These are phyloP conservation scores for Suillus bovinus DNA, from an alignment of 768 basidiomycete genomes.

Conservation along the genomic window DNA sequence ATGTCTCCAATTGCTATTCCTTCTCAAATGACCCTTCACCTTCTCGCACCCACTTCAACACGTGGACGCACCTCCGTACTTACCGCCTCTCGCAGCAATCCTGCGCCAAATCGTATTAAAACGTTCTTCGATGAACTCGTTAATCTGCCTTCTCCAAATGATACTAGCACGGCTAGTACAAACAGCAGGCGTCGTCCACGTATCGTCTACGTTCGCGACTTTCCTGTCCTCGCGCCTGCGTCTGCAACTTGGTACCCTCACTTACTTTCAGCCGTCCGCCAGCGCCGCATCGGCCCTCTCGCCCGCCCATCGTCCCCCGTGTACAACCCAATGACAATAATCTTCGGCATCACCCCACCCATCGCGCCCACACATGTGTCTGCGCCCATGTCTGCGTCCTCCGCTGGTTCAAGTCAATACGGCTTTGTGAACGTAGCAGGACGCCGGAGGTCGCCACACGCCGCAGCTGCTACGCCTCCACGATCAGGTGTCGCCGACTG, in stretches of 20 bases:
- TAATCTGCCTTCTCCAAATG: slow-evolving; percentile 48
- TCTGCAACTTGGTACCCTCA: slow-evolving; percentile 80
- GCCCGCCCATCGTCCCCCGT: slow-evolving; percentile 61
- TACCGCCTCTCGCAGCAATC: slow-evolving; percentile 41
- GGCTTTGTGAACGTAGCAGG: slow-evolving; percentile 47
- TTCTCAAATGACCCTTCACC: slow-evolving; percentile 49
- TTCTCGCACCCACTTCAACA: slow-evolving; percentile 38
- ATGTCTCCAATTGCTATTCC: slow-evolving; percentile 42
- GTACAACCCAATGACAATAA: slow-evolving; percentile 72
- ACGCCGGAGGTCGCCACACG: slow-evolving; percentile 39
- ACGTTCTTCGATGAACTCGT: slow-evolving; percentile 78
- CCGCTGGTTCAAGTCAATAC: slow-evolving; percentile 27
- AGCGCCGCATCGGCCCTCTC: slow-evolving; percentile 67
- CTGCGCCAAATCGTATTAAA: slow-evolving; percentile 58
- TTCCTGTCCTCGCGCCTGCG: slow-evolving; percentile 69
- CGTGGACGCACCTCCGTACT: slow-evolving; percentile 35
- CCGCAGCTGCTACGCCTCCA: slow-evolving; percentile 31
- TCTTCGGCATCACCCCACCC: slow-evolving; percentile 88
- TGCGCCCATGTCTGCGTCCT: slow-evolving; percentile 12
- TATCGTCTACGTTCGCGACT: slow-evolving; percentile 83
- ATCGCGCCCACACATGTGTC: slow-evolving; percentile 34
- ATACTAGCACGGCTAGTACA: slow-evolving; percentile 28
- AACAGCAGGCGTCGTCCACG: slow-evolving; percentile 49
- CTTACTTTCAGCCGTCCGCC: slow-evolving; percentile 75
- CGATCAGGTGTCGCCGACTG: slow-evolving; percentile 51